Percentiles rank a stretch among this genome's conserved stretches.
phyloP scores from a whole-genome alignment of 441 rosid species.

The Corymbia calophylla region DNA sequence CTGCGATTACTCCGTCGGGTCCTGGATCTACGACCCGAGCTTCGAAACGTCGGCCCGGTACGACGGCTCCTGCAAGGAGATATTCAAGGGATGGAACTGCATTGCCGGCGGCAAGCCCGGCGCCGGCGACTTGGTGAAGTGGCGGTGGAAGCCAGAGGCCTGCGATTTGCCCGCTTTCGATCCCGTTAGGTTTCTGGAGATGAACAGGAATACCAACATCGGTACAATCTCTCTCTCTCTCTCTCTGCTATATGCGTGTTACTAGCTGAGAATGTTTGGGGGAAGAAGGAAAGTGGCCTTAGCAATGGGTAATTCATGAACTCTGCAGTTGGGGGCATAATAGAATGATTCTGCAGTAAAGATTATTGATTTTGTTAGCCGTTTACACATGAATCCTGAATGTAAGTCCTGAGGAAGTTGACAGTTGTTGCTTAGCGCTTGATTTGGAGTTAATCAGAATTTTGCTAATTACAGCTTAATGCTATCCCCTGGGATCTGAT shows the following conservation, averaged over 20 bases:
- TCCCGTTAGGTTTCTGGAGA: slow-evolving; percentile 45
- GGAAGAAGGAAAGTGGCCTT: too few relatives aligned
- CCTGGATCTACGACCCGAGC: slow-evolving; percentile 67
- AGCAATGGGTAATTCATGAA: too few relatives aligned
- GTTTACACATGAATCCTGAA: not conserved
- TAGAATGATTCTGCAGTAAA: not conserved
- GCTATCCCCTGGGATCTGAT: slow-evolving; percentile 10
- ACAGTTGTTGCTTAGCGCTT: not conserved
- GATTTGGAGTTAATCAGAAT: not conserved
- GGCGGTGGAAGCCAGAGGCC: slow-evolving; percentile 80
- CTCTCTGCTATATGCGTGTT: too few relatives aligned
- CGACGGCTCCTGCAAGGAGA: slow-evolving; percentile 71
- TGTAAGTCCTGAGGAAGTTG: not conserved
- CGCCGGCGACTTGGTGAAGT: slow-evolving; percentile 37
- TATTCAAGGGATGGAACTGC: slow-evolving; percentile 95
- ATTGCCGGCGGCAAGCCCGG: slow-evolving; percentile 59
- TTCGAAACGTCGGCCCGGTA: slow-evolving; percentile 28
- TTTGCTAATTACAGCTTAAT: not conserved
- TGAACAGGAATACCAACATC: slow-evolving; percentile 53
- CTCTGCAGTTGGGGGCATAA: not conserved
- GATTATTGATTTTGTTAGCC: not conserved
- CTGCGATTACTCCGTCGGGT: slow-evolving; percentile 71
- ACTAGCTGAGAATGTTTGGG: too few relatives aligned
- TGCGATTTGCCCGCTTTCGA: slow-evolving; percentile 62
- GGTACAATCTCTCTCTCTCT: slow-evolving; percentile 30